These are phyloP conservation scores for Brassica cretica DNA, from an alignment of 345 rosid species.

Conservation along the genomic window DNA sequence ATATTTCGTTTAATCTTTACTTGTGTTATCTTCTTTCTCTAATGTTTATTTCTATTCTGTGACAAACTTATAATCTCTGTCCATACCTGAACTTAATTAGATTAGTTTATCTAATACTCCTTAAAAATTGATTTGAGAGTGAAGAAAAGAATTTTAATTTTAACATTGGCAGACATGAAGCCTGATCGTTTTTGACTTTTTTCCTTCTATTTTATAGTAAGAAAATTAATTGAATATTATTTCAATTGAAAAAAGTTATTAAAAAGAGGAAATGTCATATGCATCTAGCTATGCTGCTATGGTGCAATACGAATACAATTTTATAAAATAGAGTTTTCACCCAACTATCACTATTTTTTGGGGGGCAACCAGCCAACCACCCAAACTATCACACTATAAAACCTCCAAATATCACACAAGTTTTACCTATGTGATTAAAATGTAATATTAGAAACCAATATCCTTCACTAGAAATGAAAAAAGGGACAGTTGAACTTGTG, in stretches of 20 bases:
- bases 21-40: too few relatives aligned
- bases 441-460: conserved; percentile 6
- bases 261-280: neutral
- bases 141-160: neutral
- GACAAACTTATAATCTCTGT: too few relatives aligned
- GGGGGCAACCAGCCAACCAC: neutral
- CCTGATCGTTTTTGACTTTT: neutral
- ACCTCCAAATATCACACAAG: conserved; percentile 3
- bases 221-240: neutral
- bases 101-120: neutral
- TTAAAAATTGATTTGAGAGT: neutral
- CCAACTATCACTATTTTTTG: neutral
- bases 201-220: neutral
- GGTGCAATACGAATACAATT: neutral
- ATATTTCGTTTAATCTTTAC: too few relatives aligned
- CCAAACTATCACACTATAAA: conserved; percentile 2
- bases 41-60: too few relatives aligned
- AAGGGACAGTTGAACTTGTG: conserved; percentile 11
- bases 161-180: neutral
- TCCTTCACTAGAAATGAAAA: conserved; percentile 20
- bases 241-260: neutral
- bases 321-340: neutral
- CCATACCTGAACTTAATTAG: too few relatives aligned
- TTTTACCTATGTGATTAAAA: neutral
- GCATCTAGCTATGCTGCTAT: neutral